Evolutionary conservation across 306 rosid species (phyloP).

Genomic region (Ammopiptanthus mongolicus): DNA sequence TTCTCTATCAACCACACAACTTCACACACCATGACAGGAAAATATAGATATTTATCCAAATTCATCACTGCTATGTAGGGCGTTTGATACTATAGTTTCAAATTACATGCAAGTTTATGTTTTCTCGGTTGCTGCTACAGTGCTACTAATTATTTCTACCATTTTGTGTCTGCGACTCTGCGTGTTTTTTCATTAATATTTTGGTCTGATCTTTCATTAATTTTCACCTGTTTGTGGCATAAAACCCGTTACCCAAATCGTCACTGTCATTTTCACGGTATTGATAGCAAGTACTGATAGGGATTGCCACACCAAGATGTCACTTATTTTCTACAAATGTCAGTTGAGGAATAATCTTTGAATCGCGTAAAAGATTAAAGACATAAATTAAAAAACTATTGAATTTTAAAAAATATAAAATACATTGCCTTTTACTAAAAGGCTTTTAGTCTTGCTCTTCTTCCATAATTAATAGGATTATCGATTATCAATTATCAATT

Average conservation of each 20-base stretch:
- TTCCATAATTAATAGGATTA: neutral
- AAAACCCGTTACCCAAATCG: neutral
- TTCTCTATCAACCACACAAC: constrained; percentile 17
- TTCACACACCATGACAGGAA: neutral
- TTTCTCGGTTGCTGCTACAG: neutral
- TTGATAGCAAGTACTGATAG: neutral
- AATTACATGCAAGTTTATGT: neutral
- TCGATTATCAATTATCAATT: no score
- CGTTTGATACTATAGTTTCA: neutral
- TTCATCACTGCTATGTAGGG: constrained; percentile 1
- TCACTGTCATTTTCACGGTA: neutral
- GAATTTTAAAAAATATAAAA: neutral
- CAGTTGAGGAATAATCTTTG: no score
- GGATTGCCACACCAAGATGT: neutral
- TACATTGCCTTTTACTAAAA: no score
- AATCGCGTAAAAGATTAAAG: no score
- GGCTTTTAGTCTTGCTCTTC: neutral
- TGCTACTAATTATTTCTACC: neutral
- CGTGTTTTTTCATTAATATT: no score
- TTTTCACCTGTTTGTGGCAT: neutral
- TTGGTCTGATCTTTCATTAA: neutral
- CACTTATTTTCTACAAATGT: no score
- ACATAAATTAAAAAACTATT: neutral
- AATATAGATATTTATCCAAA: constrained; percentile 9
- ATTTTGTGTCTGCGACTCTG: no score